phyloP scores from a whole-genome alignment of 2,329 filamentous ascomycete genomes.

The Aureobasidium sp. region DNA sequence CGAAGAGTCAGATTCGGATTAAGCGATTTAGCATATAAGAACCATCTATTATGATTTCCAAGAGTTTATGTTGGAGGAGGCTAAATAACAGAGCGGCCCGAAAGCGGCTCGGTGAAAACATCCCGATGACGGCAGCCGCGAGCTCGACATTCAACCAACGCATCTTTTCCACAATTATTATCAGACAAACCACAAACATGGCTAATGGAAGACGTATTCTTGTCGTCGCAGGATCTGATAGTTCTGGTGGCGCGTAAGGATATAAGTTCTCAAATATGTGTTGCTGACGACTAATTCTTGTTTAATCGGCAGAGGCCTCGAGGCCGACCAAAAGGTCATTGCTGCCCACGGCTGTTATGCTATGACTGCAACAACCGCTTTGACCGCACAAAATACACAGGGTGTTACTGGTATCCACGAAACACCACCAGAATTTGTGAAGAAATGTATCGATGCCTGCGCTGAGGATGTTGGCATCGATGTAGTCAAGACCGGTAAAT shows the following conservation, averaged over 20 bases:
- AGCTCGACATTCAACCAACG: conserved; percentile 3
- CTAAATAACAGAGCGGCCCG: conserved; percentile 1
- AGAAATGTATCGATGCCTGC: conserved; percentile 76
- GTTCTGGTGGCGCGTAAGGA: conserved; percentile 77
- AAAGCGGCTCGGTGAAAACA: neutral
- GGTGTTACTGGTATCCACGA: conserved; percentile 76
- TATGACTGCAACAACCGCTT: conserved; percentile 87
- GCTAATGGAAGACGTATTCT: conserved; percentile 48
- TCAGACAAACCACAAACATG: conserved; percentile 15
- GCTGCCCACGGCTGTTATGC: conserved; percentile 89
- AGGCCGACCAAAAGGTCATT: conserved; percentile 93
- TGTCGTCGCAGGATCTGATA: conserved; percentile 81
- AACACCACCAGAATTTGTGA: conserved; percentile 68
- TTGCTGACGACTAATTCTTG: conserved; percentile 14
- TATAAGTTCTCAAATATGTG: neutral
- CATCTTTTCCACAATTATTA: conserved; percentile 6
- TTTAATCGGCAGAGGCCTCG: conserved; percentile 59
- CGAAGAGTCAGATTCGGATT: conserved; percentile 36
- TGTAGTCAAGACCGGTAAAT: conserved; percentile 81
- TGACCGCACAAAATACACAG: conserved; percentile 92
- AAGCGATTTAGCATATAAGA: conserved; percentile 9
- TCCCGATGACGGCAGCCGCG: neutral
- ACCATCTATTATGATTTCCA: neutral
- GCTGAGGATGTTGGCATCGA: conserved; percentile 78
- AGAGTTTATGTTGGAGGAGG: neutral